Base-by-base conservation (phyloP, 1,284 basidiomycete species). In the Fomitopsis betulina region DNA sequence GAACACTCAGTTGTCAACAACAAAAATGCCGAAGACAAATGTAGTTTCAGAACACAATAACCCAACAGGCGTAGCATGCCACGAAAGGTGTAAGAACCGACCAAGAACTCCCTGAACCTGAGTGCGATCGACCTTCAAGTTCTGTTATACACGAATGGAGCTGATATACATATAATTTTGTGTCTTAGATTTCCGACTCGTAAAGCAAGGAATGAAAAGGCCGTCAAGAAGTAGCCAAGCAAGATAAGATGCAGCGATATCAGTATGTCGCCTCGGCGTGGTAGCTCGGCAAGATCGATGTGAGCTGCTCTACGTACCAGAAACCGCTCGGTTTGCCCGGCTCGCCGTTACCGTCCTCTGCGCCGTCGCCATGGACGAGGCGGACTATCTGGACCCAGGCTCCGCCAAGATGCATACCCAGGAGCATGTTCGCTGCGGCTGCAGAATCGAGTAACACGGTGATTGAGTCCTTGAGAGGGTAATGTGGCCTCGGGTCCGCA, bases 351-450 rank as follows among this genome's bases (percentile, higher is more conserved):
- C 54, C 55, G 25, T 53, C 57, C 25, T 56, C 57, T 23, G 60
- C 62, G 35, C 59, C 58, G n/a, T 58, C 62, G n/a, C 58, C 54
- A 9, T 58, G 56, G 55, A 65, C 68, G 54, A 67, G 70, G 56
- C 81, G 76, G 23, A 70, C 80, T 43, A 87, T 70, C 69, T 89
- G 85, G 2, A 88, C 78, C 79, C 82, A 89, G 54, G 81, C 80
- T 15, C 79, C 87, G 3, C 75, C 77, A 37, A 86, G 57, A 1
- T 82, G 83, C 72, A 87, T 80, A 0, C 83, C 84, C 0, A 79
- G 67, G 45, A 53, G 47, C 19, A 88, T 63, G 35, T 72, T 69
- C 38, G 80, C 77, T 6, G 76, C 70, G 0, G 75, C 66, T n/a
- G 69, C 68, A 0, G 79, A 76, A 35, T 79, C 74, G n/a, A 87